These are phyloP conservation scores for Leccinum obscurum DNA, from an alignment of 768 basidiomycete genomes.

Conservation along the genomic window DNA sequence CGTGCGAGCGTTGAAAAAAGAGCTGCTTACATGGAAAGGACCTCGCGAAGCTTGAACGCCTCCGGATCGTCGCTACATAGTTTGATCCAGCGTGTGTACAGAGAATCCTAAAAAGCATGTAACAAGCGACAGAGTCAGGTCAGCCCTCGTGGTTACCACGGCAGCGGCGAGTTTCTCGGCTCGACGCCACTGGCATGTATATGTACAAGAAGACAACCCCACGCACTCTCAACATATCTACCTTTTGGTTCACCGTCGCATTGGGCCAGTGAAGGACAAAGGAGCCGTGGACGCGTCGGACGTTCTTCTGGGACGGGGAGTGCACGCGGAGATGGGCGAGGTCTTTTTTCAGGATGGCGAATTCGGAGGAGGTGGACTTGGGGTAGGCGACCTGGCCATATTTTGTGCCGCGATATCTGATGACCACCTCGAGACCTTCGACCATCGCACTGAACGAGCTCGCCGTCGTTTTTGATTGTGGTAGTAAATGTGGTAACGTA, in stretches of 20 bases:
- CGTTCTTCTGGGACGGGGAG: conserved; percentile 29
- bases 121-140: background rate
- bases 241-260: conserved; percentile 4
- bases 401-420: conserved; percentile 26
- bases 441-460: conserved; percentile 11
- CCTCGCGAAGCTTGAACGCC: conserved; percentile 20
- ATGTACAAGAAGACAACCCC: background rate
- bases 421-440: conserved; percentile 27
- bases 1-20: background rate
- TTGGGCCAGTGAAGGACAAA: conserved; percentile 31
- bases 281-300: conserved; percentile 18
- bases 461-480: conserved; percentile 1
- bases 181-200: too few relatives aligned
- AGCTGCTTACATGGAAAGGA: conserved; percentile 31
- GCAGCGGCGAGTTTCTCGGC: background rate
- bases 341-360: conserved; percentile 29
- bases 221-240: conserved; percentile 8
- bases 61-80: conserved; percentile 27
- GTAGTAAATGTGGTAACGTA: too few relatives aligned
- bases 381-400: conserved; percentile 13
- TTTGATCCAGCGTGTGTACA: conserved; percentile 29
- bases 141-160: background rate
- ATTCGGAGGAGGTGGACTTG: conserved; percentile 12
- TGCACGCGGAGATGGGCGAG: conserved; percentile 33
- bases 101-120: conserved; percentile 14